Evolutionary conservation across 148 eudicot genomes (phyloP).

Genomic region (Cornus kousa): DNA sequence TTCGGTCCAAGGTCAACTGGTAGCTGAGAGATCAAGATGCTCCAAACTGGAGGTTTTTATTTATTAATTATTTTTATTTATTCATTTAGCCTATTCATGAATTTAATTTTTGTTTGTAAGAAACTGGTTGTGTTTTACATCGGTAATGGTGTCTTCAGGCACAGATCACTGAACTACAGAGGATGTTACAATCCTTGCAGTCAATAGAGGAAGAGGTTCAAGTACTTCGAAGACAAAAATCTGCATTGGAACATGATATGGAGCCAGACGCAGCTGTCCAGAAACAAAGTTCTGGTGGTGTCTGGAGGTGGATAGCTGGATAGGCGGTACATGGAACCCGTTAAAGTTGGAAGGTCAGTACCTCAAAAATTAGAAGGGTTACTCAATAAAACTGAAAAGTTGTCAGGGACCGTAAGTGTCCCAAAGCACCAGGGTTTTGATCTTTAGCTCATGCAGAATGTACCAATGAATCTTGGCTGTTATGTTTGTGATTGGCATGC

Average conservation of each 20-base stretch:
- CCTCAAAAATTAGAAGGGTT: background rate
- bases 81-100: background rate
- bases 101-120: background rate
- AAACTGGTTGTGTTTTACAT: background rate
- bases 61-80: background rate
- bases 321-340: constrained; percentile 19
- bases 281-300: constrained; percentile 69
- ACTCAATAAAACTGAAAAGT: background rate
- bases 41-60: constrained; percentile 74
- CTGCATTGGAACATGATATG: constrained; percentile 55
- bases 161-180: constrained; percentile 76
- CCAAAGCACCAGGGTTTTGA: background rate
- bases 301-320: constrained; percentile 83
- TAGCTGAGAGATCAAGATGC: constrained; percentile 90
- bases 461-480: no score
- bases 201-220: constrained; percentile 77
- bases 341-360: constrained; percentile 19
- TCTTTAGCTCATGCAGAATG: constrained; percentile 5
- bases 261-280: constrained; percentile 42
- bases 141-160: constrained; percentile 51
- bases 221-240: constrained; percentile 63
- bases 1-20: constrained; percentile 86
- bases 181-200: constrained; percentile 58
- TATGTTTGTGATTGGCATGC: background rate
- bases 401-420: background rate